Evolutionary conservation across 2,329 filamentous ascomycete genomes (phyloP).

Genomic region (Ceratocystis colombiana): DNA sequence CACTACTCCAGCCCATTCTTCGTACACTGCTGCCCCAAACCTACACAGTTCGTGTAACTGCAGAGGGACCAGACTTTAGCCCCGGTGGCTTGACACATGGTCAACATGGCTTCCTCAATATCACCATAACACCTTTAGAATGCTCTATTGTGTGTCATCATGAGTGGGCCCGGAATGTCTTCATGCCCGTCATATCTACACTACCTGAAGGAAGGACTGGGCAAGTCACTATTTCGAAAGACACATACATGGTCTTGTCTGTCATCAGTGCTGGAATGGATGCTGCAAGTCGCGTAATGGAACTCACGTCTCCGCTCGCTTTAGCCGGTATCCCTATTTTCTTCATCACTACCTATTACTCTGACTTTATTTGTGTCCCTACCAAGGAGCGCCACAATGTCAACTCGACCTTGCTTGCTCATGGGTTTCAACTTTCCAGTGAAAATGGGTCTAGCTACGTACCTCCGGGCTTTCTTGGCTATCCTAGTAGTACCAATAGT

Average conservation of each 20-base stretch:
- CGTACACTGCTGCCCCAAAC: slow-evolving; percentile 64
- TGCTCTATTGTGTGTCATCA: slow-evolving; percentile 84
- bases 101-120: slow-evolving; percentile 76
- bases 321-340: slow-evolving; percentile 92
- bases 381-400: slow-evolving; percentile 63
- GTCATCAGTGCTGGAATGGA: slow-evolving; percentile 85
- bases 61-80: slow-evolving; percentile 28
- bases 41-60: slow-evolving; percentile 35
- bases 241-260: slow-evolving; percentile 79
- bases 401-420: slow-evolving; percentile 61
- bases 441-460: slow-evolving; percentile 44
- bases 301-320: slow-evolving; percentile 81
- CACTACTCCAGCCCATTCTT: slow-evolving; percentile 78
- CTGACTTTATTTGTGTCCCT: slow-evolving; percentile 90
- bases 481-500: slow-evolving; percentile 30
- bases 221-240: slow-evolving; percentile 62
- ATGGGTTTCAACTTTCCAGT: slow-evolving; percentile 70
- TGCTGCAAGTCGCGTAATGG: slow-evolving; percentile 80
- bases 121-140: slow-evolving; percentile 84
- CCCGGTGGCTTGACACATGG: slow-evolving; percentile 30
- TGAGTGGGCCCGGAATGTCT: slow-evolving; percentile 61
- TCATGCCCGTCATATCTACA: slow-evolving; percentile 57
- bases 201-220: slow-evolving; percentile 47
- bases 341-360: slow-evolving; percentile 98
- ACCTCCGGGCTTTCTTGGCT: slow-evolving; percentile 26